Evolutionary conservation across 2,329 filamentous ascomycete genomes (phyloP).

Genomic region (Colletotrichum incanum): DNA sequence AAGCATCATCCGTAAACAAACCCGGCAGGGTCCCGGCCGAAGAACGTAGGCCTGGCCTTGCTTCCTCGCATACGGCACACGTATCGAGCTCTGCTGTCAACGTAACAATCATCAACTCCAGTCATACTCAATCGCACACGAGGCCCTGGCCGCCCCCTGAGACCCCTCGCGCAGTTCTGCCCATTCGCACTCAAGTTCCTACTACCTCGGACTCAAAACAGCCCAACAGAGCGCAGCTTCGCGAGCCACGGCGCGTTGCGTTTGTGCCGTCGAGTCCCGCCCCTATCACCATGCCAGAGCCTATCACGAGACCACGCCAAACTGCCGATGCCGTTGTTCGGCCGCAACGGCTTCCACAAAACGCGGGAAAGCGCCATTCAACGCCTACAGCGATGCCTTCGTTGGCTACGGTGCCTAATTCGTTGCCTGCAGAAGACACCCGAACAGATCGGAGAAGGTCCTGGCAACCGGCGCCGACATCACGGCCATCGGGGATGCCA

Average conservation of each 20-base stretch:
- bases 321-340: background rate
- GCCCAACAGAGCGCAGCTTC: conserved; percentile 9
- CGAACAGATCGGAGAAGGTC: conserved; percentile 26
- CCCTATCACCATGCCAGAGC: background rate
- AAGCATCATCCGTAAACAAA: background rate
- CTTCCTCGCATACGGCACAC: background rate
- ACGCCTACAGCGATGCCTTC: conserved; percentile 9
- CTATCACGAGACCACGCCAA: conserved; percentile 1
- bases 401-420: background rate
- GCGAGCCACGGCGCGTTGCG: conserved; percentile 27
- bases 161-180: background rate
- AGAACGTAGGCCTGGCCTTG: conserved; percentile 16
- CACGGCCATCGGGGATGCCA: background rate
- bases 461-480: conserved; percentile 31
- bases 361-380: conserved; percentile 29
- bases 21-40: background rate
- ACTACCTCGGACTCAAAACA: conserved; percentile 2
- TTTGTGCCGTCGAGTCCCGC: conserved; percentile 14
- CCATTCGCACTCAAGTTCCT: background rate
- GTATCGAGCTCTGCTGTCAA: conserved; percentile 1
- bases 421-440: background rate
- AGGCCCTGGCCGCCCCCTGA: conserved; percentile 34
- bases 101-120: conserved; percentile 29
- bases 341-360: conserved; percentile 6
- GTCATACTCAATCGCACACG: conserved; percentile 19